Evolutionary conservation across 345 rosid species (phyloP), one percentile per base, ranked within the genome.

Genomic region (Hypericum androsaemum): DNA sequence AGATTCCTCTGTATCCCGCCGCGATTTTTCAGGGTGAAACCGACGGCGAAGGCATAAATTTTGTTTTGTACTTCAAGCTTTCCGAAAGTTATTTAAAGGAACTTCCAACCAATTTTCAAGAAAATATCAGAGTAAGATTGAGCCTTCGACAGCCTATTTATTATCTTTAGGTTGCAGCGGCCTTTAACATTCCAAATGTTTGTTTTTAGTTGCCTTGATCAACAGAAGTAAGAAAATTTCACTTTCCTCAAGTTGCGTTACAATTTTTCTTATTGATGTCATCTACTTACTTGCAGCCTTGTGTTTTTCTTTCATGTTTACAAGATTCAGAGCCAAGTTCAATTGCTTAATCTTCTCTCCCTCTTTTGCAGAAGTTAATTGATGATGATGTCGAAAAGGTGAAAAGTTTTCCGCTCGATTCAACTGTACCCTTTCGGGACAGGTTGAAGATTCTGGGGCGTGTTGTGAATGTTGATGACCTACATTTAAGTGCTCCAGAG

Each of bases 371-470:
- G 54, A 12, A 40, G 41, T 51, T 51, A 12, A 51, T 51, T 10
- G 54, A 51, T 51, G 41, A 51, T 51, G 54, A 51, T 9, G 54
- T 17, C 5, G 54, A 51, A 17, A 51, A 51, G 37, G 54, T 51
- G 12, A 51, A 37, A 37, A 41, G 54, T n/a, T 51, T 51, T 36
- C 40, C 54, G 32, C 17, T 51, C 0, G 54, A 51, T 36, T 35
- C 54, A 12, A 51, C 37, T 5, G 54, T 36, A 13, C 54, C 54
- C 54, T 51, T 37, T 51, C 54, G 54, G 37, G 54, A 51, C 6
- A 37, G 54, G 54, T 51, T 51, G 54, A 51, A 51, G 54, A 51
- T 51, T 37, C 37, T 51, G 54, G 54, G 54, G 0, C 54, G 54
- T 37, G 54, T 51, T 51, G 54, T 51, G 41, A 51, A 51, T 36